These are phyloP conservation scores for Pseudomonodictys pantanalensis DNA, from an alignment of 495 filamentous ascomycete species.

Conservation along the genomic window DNA sequence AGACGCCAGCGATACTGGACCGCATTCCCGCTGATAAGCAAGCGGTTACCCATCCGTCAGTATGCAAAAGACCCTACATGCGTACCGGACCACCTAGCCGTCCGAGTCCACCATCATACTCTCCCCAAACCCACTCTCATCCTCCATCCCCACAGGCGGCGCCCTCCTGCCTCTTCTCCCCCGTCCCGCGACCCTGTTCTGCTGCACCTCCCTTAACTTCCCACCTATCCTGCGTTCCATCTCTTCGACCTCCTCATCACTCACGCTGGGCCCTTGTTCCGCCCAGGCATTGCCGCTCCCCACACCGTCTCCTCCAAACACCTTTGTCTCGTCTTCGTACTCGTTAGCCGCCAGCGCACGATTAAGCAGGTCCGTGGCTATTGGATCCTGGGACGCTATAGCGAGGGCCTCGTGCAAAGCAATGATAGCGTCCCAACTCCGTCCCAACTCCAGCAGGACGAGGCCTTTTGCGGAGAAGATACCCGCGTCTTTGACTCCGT, in stretches of 20 bases:
- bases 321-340: background rate
- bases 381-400: conserved; percentile 44
- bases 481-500: conserved; percentile 66
- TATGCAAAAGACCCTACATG: background rate
- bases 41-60: too few relatives aligned
- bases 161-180: conserved; percentile 18
- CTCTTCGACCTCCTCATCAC: conserved; percentile 30
- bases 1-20: too few relatives aligned
- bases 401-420: conserved; percentile 47
- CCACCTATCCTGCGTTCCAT: conserved; percentile 32
- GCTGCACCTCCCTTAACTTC: conserved; percentile 22
- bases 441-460: conserved; percentile 45
- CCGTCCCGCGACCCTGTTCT: conserved; percentile 20
- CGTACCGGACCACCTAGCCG: too few relatives aligned
- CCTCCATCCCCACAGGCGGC: conserved; percentile 21
- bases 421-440: conserved; percentile 40
- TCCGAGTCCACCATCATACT: conserved; percentile 35
- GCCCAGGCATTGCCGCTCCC: background rate
- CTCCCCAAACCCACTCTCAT: conserved; percentile 24
- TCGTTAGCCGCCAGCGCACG: conserved; percentile 42
- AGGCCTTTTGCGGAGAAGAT: conserved; percentile 62
- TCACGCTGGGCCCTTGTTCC: conserved; percentile 18
- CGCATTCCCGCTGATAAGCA: too few relatives aligned
- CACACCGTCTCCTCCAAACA: conserved; percentile 1
- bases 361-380: conserved; percentile 43